A percentile compares a stretch with the other conserved stretches of the same genome.
These are phyloP conservation scores for Chlamydomonas sp. DNA, from an alignment of 139 green algal genomes.

Conservation along the genomic window DNA sequence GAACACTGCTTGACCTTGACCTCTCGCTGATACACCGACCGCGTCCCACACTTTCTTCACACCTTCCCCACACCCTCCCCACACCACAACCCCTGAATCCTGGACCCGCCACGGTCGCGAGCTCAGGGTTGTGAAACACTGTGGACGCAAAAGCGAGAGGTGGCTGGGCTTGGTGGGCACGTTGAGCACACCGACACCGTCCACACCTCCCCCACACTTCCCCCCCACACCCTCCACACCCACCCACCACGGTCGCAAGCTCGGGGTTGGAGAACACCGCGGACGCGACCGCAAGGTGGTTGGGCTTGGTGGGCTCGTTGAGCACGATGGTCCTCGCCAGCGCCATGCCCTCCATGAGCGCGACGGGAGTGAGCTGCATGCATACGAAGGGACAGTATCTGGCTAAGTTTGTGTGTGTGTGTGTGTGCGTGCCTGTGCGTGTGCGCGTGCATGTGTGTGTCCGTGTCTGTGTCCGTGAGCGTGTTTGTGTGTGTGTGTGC, in stretches of 20 bases:
- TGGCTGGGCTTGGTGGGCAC: conserved; percentile 75
- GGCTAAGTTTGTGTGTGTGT: no score
- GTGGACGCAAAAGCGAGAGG: conserved; percentile 50
- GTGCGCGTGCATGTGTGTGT: no score
- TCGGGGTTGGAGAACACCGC: conserved; percentile 86
- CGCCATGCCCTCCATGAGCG: conserved; percentile 68
- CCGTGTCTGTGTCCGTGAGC: no score
- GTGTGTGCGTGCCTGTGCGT: no score
- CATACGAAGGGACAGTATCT: conserved; percentile 7
- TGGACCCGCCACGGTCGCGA: conserved; percentile 67
- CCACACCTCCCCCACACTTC: no score
- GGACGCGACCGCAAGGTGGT: conserved; percentile 65
- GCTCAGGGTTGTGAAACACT: conserved; percentile 84
- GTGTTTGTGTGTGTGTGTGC: no score
- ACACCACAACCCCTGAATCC: no score
- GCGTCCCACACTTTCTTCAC: no score
- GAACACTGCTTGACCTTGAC: not conserved
- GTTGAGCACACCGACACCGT: no score
- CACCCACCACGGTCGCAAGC: conserved; percentile 73
- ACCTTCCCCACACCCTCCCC: no score
- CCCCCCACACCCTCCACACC: no score
- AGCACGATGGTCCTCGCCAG: conserved; percentile 81
- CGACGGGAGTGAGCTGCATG: conserved; percentile 34
- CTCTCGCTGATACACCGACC: conserved; percentile 77
- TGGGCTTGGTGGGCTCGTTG: conserved; percentile 65